phyloP scores from a whole-genome alignment of 2,329 filamentous ascomycete genomes.

The Aspergillus sergii region DNA sequence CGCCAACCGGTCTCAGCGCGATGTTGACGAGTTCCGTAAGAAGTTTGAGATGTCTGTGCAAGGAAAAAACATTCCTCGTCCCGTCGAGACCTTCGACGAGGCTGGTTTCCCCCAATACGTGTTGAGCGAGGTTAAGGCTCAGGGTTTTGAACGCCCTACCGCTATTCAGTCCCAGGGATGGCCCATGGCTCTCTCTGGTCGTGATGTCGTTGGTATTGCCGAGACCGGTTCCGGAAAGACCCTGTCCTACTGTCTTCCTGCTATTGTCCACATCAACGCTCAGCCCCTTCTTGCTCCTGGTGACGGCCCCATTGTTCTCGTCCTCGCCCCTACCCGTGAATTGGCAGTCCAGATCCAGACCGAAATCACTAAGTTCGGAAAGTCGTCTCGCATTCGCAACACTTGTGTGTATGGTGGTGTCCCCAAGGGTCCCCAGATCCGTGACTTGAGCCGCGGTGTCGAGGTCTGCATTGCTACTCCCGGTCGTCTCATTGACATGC shows the following conservation, averaged over 20 bases:
- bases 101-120: constrained; percentile 96
- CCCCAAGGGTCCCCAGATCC: constrained; percentile 94
- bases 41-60: constrained; percentile 82
- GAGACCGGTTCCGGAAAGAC: constrained; percentile 99
- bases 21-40: constrained; percentile 86
- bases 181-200: constrained; percentile 98
- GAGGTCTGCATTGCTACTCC: constrained; percentile 99
- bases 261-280: constrained; percentile 99
- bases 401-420: constrained; percentile 99
- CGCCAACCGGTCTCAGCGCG: constrained; percentile 69
- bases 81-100: constrained; percentile 96
- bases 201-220: constrained; percentile 97
- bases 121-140: constrained; percentile 97
- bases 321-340: constrained; percentile 95
- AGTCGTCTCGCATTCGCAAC: constrained; percentile 96
- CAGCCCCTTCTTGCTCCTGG: constrained; percentile 94
- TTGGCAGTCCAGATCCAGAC: constrained; percentile 98
- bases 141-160: constrained; percentile 91
- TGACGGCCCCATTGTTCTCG: constrained; percentile 93
- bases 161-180: constrained; percentile 98
- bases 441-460: constrained; percentile 90
- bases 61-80: constrained; percentile 82
- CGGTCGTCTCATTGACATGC: constrained; percentile 96
- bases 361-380: constrained; percentile 98
- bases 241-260: constrained; percentile 93